Conservation (phyloP, 805 yeast genomes). For the Candida lessepsii region DNA sequence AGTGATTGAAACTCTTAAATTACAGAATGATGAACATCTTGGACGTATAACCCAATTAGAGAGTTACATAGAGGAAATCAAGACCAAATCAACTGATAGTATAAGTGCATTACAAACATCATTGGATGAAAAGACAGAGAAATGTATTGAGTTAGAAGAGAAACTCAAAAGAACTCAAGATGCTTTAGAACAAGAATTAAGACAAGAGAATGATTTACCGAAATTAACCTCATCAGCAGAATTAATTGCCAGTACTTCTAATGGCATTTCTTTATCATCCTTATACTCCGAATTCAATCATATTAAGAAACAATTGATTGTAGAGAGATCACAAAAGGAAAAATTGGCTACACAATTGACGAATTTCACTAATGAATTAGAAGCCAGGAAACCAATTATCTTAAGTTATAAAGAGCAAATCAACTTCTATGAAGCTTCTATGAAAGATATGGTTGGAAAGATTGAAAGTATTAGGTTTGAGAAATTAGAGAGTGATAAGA, state of each 20-base stretch:
- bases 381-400: conserved; percentile 73
- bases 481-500: conserved; percentile 43
- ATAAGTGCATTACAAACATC: conserved; percentile 34
- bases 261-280: conserved; percentile 62
- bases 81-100: conserved; percentile 35
- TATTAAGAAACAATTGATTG: conserved; percentile 61
- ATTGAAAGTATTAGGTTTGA: conserved; percentile 56
- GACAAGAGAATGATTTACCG: conserved; percentile 39
- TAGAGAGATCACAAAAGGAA: conserved; percentile 70
- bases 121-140: conserved; percentile 34
- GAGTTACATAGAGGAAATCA: conserved; percentile 39
- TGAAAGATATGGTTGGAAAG: conserved; percentile 49
- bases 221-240: conserved; percentile 59
- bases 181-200: conserved; percentile 38
- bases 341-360: conserved; percentile 70
- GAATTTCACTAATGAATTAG: conserved; percentile 70
- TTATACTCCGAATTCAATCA: conserved; percentile 62
- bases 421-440: conserved; percentile 55
- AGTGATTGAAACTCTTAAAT: conserved; percentile 53
- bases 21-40: conserved; percentile 50
- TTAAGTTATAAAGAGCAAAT: conserved; percentile 59
- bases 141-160: conserved; percentile 31
- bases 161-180: conserved; percentile 40
- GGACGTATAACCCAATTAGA: conserved; percentile 56
- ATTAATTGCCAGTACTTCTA: conserved; percentile 40